A percentile compares a stretch with the other conserved stretches of the same genome.
Conservation (phyloP, 371 early-diverging fungal genomes). For the Coemansia sp. region DNA sequence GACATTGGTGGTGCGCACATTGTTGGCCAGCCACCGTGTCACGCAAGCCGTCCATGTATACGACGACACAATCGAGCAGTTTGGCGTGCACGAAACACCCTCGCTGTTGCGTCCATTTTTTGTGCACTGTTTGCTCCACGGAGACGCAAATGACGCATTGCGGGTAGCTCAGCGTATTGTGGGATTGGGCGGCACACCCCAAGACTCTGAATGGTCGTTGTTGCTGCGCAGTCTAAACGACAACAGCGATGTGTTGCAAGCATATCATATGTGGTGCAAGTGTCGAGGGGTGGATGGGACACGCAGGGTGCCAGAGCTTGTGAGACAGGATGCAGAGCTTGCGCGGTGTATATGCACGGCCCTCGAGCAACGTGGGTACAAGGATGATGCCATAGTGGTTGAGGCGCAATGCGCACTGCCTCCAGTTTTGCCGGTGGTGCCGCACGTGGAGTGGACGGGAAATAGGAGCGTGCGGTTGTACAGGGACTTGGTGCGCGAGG, state of each 20-base stretch:
- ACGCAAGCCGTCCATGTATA: slow-evolving; percentile 16
- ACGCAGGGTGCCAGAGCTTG: not conserved
- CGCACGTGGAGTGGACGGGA: too few species aligned
- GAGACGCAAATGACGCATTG: not conserved
- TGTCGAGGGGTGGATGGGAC: slow-evolving; percentile 6
- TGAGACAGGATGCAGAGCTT: not conserved
- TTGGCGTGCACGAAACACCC: not conserved
- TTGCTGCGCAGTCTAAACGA: not conserved
- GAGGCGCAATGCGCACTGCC: too few species aligned
- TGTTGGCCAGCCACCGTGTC: slow-evolving; percentile 22
- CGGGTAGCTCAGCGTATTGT: slow-evolving; percentile 5
- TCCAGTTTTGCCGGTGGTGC: too few species aligned
- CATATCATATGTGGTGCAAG: slow-evolving; percentile 4
- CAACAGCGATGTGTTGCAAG: not conserved
- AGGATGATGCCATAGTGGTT: not conserved
- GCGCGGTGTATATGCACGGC: not conserved
- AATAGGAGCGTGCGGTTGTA: slow-evolving; percentile 15
- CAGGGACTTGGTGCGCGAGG: slow-evolving; percentile 16
- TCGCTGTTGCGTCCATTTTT: slow-evolving; percentile 13
- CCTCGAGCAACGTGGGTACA: not conserved
- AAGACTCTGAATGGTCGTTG: not conserved
- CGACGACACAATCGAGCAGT: slow-evolving; percentile 10
- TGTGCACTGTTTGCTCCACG: not conserved
- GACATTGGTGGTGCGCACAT: slow-evolving; percentile 19
- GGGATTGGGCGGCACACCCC: not conserved